Base-by-base conservation (phyloP, 139 green algal species). In the Dunaliella primolecta region DNA sequence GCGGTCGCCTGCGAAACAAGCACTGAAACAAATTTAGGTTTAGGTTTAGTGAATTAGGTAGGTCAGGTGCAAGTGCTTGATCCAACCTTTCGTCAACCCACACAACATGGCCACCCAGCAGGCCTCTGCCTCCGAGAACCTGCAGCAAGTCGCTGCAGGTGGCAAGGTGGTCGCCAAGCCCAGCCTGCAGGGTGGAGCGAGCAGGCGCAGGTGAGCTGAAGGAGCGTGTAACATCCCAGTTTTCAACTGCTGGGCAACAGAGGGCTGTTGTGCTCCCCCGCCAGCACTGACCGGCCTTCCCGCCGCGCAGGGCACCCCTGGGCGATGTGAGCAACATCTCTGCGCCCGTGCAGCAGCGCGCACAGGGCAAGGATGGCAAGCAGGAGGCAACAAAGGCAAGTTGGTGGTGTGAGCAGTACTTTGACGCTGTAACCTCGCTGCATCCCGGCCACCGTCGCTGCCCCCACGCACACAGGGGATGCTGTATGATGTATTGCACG, bases 321-420 rank as follows among this genome's bases (percentile, higher is more conserved):
- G 92, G 91, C 0, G 93, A 96, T 81, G 93, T 96, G 64, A 90
- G 93, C 74, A 96, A 96, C 85, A 64, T 96, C 23, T 86, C 90
- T 24, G 86, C 82, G 2, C 64, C 64, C 1, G 32, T 71, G 1
- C 31, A 80, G 11, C 31, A 80, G 11, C 91, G 91, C 78, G 88
- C 87, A 7, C 79, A 87, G 55, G 86, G 87, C 38, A 84, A 83
- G 2, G 75, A 85, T 33, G 86, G 86, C 74, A 94, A 94, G 84
- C 88, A 93, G 15, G 87, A 77, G 46, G 46, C 46, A 7, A 64
- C 46, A n/a, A 82, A 82, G 78, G 78, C 46, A 29, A 46, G 75
- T 29, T 29, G 15, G 15, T 78, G 30, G 30, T 23, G 2, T 29
- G 27, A 15, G 71, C 25, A 31, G 29, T 20, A 20, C 23, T 31